Evolutionary conservation across 345 rosid species (phyloP).

Genomic region (Garcia nutans): DNA sequence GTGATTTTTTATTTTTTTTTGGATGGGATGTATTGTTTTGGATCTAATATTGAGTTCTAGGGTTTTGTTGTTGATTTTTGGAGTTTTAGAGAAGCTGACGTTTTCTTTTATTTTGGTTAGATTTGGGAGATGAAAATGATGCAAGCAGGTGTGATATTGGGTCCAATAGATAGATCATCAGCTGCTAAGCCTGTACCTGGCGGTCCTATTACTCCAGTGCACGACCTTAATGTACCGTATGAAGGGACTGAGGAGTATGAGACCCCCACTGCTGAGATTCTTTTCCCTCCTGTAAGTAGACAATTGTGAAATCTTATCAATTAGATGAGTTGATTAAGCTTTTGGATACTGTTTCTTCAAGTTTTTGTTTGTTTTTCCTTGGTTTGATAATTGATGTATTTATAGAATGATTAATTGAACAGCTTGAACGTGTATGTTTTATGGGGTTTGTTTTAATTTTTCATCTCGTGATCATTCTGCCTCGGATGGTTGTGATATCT

Average conservation of each 20-base stretch:
- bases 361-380: neutral
- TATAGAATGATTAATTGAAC: neutral
- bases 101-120: conserved; percentile 32
- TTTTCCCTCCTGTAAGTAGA: conserved; percentile 77
- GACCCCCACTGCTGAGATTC: conserved; percentile 96
- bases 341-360: neutral
- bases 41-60: conserved; percentile 33
- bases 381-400: too few relatives aligned
- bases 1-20: neutral
- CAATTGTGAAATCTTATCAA: neutral
- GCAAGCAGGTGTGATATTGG: conserved; percentile 72
- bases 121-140: conserved; percentile 96
- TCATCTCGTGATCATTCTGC: neutral
- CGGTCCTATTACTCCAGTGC: conserved; percentile 64
- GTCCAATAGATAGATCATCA: conserved; percentile 71
- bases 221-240: conserved; percentile 94
- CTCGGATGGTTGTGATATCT: neutral
- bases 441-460: neutral
- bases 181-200: conserved; percentile 56
- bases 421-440: neutral
- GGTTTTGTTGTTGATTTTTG: conserved; percentile 32
- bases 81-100: conserved; percentile 16
- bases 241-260: conserved; percentile 92
- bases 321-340: neutral
- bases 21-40: conserved; percentile 19